phyloP scores from a whole-genome alignment of 345 rosid genomes.

The Acer yangbiense region DNA sequence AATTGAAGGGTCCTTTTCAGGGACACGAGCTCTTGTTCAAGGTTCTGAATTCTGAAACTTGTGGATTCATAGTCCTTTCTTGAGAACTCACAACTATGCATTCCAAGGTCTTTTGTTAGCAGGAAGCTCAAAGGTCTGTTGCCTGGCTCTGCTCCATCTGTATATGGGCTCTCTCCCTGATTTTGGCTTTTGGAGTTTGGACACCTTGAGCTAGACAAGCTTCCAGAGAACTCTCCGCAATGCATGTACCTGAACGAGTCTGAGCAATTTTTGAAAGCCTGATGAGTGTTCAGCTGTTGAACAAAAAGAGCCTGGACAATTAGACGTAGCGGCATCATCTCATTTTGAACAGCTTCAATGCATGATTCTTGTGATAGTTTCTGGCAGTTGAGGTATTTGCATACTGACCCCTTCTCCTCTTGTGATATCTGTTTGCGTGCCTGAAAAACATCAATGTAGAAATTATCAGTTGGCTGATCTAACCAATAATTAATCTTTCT shows the following conservation, averaged over 20 bases:
- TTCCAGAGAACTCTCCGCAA: slow-evolving; percentile 50
- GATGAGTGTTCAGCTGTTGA: slow-evolving; percentile 76
- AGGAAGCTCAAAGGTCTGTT: slow-evolving; percentile 45
- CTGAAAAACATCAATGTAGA: slow-evolving; percentile 31
- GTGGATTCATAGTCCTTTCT: slow-evolving; percentile 58
- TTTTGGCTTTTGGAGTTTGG: slow-evolving; percentile 51
- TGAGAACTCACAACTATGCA: slow-evolving; percentile 36
- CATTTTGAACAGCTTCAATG: slow-evolving; percentile 74
- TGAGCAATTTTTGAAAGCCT: slow-evolving; percentile 77
- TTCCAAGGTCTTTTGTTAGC: slow-evolving; percentile 40
- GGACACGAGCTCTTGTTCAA: slow-evolving; percentile 61
- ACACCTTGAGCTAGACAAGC: slow-evolving; percentile 62
- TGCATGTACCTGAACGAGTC: slow-evolving; percentile 53
- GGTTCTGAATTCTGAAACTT: slow-evolving; percentile 78
- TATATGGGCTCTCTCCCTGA: slow-evolving; percentile 49
- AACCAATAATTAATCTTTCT: background rate
- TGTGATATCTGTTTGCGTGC: slow-evolving; percentile 54
- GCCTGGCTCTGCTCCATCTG: slow-evolving; percentile 45
- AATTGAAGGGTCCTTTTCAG: slow-evolving; percentile 53
- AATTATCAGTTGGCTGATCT: background rate
- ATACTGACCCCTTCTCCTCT: slow-evolving; percentile 64
- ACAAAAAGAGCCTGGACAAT: slow-evolving; percentile 76
- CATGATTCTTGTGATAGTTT: slow-evolving; percentile 72
- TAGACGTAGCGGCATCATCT: slow-evolving; percentile 78
- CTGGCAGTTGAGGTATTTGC: slow-evolving; percentile 75